Evolutionary conservation across 768 basidiomycete species (phyloP).

Genomic region (Ramaria sp.): DNA sequence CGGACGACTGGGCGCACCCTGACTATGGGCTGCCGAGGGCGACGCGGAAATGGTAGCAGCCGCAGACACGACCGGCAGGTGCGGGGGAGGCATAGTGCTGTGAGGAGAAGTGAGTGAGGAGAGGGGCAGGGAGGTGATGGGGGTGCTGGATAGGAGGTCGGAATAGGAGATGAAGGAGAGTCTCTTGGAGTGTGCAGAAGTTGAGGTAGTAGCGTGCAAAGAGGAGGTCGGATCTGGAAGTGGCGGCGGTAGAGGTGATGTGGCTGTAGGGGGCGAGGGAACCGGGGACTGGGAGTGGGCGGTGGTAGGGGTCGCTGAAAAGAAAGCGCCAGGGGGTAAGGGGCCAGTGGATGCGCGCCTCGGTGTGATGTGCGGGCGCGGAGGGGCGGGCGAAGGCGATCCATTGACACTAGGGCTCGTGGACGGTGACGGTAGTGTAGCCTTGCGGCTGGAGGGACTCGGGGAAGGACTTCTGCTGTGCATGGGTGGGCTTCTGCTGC

Average conservation of each 20-base stretch:
- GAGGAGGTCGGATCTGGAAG: constrained; percentile 9
- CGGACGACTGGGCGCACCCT: constrained; percentile 1
- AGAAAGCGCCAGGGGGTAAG: constrained; percentile 21
- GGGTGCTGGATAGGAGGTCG: constrained; percentile 72
- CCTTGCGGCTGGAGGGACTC: constrained; percentile 45
- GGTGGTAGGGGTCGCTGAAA: constrained; percentile 10
- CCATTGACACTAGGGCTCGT: constrained; percentile 3
- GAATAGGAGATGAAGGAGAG: constrained; percentile 86
- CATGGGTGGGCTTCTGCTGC: neutral
- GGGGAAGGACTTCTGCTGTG: constrained; percentile 20
- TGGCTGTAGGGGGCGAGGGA: constrained; percentile 13
- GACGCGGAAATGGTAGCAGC: constrained; percentile 15
- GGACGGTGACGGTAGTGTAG: constrained; percentile 13
- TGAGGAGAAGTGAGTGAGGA: constrained; percentile 56
- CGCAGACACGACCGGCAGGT: constrained; percentile 47
- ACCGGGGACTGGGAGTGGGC: constrained; percentile 18
- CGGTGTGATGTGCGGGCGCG: constrained; percentile 14
- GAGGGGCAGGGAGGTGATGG: constrained; percentile 59
- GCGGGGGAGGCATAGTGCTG: constrained; percentile 48
- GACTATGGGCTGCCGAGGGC: constrained; percentile 4
- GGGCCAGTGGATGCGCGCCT: constrained; percentile 14
- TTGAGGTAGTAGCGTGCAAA: constrained; percentile 26
- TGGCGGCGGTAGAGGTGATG: constrained; percentile 9
- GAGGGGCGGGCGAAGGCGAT: neutral
- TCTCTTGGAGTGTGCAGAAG: constrained; percentile 45